Evolutionary conservation across 805 yeast genomes (phyloP), one percentile per base, ranked within the genome.

Genomic region (Zygoascus biomembranicola): DNA sequence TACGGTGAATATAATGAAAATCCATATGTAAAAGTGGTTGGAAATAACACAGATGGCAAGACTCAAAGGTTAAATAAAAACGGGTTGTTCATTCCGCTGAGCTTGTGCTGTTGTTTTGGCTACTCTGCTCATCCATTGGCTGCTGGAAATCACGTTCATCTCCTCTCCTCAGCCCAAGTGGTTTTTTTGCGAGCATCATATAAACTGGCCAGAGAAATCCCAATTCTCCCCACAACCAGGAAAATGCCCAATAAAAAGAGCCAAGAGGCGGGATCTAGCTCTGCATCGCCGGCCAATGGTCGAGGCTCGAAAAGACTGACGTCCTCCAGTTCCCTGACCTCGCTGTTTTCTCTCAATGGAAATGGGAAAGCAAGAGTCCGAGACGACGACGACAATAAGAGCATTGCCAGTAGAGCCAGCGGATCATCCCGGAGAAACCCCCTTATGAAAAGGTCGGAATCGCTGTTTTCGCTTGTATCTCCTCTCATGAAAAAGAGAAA

Each of bases 391-490:
- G 45, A 39, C 9, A 50, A 55, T 16, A 53, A 48, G 16, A 35
- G 39, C 39, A 47, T 55, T 59, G n/a, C 52, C 51, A 49, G 56
- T 48, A 43, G 46, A 55, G 43, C 55, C 57, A 41, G 57, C 51
- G 43, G 62, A 50, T 64, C 47, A 14, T 19, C 26, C 8, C 18
- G 18, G 9, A 43, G 43, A 26, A 41, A 20, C 14, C n/a, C 16
- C 31, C 10, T 19, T 3, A 23, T 23, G 3, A 32, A 46, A n/a
- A 26, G 37, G n/a, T 46, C 49, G 2, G 26, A 32, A 19, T 31
- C 41, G 5, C 14, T 46, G n/a, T 31, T 46, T 11, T 46, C 49
- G 16, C 26, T 46, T n/a, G 49, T 46, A 16, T 42, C 44, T 18
- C 44, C 44, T 16, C 26, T 42, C 8, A 42, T 42, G 44, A 39